These are phyloP conservation scores for Quercus robur DNA, from an alignment of 306 rosid species.

Conservation along the genomic window DNA sequence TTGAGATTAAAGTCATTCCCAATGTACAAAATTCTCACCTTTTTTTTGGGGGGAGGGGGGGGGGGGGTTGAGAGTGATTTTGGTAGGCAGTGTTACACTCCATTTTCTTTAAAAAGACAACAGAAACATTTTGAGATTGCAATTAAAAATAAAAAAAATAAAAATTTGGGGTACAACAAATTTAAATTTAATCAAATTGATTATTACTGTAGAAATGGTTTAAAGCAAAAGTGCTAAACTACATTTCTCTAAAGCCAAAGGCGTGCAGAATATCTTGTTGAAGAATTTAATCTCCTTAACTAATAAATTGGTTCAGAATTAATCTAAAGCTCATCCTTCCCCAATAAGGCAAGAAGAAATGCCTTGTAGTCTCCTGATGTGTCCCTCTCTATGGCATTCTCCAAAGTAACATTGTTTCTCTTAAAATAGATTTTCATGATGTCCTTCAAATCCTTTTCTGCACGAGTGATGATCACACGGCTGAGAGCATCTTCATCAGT, in stretches of 20 bases:
- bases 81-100: no score
- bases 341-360: constrained; percentile 34
- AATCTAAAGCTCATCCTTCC: constrained; percentile 5
- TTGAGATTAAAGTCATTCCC: no score
- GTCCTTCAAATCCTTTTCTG: constrained; percentile 50
- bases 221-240: background rate
- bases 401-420: constrained; percentile 39
- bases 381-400: constrained; percentile 20
- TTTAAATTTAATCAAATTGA: no score
- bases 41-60: no score
- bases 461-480: constrained; percentile 50
- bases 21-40: no score
- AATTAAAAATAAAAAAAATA: no score
- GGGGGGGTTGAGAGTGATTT: no score
- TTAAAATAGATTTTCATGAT: constrained; percentile 30
- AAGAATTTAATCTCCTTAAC: no score
- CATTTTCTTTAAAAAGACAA: no score
- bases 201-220: no score
- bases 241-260: background rate
- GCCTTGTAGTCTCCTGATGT: constrained; percentile 41
- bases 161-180: no score
- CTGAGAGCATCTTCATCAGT: constrained; percentile 37
- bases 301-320: background rate
- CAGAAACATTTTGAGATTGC: no score
- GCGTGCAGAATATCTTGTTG: background rate